phyloP scores from a whole-genome alignment of 1,284 basidiomycete genomes.

The Mycena citricolor region DNA sequence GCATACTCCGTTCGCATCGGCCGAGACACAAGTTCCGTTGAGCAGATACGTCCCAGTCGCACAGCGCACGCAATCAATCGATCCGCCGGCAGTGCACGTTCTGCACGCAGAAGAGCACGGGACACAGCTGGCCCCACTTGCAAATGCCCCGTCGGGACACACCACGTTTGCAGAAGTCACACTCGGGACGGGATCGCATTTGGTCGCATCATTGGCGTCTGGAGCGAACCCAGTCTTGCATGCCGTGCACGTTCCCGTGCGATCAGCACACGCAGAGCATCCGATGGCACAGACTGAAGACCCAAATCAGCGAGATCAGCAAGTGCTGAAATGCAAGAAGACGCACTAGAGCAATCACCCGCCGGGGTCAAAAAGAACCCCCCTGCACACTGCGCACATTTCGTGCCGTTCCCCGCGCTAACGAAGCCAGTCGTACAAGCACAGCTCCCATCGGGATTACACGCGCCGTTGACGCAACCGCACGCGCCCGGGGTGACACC shows the following conservation, averaged over 20 bases:
- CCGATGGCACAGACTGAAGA: slow-evolving; percentile 65
- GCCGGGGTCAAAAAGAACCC: slow-evolving; percentile 72
- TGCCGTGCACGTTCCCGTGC: slow-evolving; percentile 63
- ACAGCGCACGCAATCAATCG: slow-evolving; percentile 70
- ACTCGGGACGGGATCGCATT: slow-evolving; percentile 51
- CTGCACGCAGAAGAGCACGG: slow-evolving; percentile 65
- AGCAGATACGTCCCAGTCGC: slow-evolving; percentile 18
- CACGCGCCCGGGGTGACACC: slow-evolving; percentile 60
- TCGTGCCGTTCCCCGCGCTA: slow-evolving; percentile 63
- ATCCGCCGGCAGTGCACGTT: slow-evolving; percentile 67
- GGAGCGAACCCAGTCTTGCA: slow-evolving; percentile 70
- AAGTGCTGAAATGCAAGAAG: not conserved
- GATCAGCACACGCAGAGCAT: slow-evolving; percentile 65
- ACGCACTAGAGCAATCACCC: slow-evolving; percentile 71
- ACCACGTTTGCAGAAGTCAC: slow-evolving; percentile 50
- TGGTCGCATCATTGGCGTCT: slow-evolving; percentile 62
- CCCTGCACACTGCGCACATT: slow-evolving; percentile 67
- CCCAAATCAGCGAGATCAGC: not conserved
- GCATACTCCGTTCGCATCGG: slow-evolving; percentile 69
- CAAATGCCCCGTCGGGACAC: slow-evolving; percentile 68
- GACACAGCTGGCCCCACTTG: slow-evolving; percentile 53
- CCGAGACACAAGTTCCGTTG: slow-evolving; percentile 65
- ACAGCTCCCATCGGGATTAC: slow-evolving; percentile 65
- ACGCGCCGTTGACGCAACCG: slow-evolving; percentile 77
- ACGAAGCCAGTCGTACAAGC: slow-evolving; percentile 77